Evolutionary conservation across 441 rosid genomes (phyloP).

Genomic region (Adansonia gregorii): DNA sequence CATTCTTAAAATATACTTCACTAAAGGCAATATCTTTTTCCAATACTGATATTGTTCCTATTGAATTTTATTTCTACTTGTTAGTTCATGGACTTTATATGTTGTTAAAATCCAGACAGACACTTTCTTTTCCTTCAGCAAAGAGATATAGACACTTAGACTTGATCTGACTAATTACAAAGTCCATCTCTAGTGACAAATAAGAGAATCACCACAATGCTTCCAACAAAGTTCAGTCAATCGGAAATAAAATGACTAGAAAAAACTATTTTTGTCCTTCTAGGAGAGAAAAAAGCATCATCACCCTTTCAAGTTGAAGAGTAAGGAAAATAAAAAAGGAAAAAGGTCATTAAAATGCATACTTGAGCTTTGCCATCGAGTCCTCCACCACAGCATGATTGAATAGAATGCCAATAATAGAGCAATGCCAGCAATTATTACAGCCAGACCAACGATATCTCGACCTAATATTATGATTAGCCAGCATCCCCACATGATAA

Average conservation of each 20-base stretch:
- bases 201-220: slow-evolving; percentile 11
- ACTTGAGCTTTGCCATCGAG: slow-evolving; percentile 99
- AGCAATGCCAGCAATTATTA: slow-evolving; percentile 97
- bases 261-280: not conserved
- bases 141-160: not conserved
- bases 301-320: slow-evolving; percentile 3
- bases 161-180: not conserved
- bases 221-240: not conserved
- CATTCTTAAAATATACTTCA: slow-evolving; percentile 18
- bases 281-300: slow-evolving; percentile 18
- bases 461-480: slow-evolving; percentile 77
- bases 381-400: slow-evolving; percentile 99
- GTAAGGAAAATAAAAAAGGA: not conserved
- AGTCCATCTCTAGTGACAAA: not conserved
- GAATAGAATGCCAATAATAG: slow-evolving; percentile 96
- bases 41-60: not conserved
- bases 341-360: slow-evolving; percentile 36
- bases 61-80: not conserved
- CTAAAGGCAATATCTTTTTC: not conserved
- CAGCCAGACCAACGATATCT: slow-evolving; percentile 93
- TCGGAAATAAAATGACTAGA: not conserved
- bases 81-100: not conserved
- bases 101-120: not conserved
- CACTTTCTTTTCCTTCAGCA: not conserved
- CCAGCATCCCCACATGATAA: slow-evolving; percentile 93